Percentiles rank a stretch among this genome's conserved stretches.
These are phyloP conservation scores for Cryptococcus sp. DNA, from an alignment of 1,284 basidiomycete genomes.

Conservation along the genomic window DNA sequence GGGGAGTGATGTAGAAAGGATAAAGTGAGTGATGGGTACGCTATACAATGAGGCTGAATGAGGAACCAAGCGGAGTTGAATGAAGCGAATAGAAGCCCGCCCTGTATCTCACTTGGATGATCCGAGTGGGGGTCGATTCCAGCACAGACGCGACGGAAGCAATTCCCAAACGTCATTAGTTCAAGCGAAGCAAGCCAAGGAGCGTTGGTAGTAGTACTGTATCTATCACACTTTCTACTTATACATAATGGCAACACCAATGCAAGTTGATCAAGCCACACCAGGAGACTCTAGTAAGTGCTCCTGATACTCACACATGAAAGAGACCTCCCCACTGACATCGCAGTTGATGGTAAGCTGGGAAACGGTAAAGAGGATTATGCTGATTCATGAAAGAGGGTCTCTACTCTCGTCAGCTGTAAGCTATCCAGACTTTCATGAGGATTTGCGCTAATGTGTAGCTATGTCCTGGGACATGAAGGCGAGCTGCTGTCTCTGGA, in stretches of 20 bases:
- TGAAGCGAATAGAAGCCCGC: no score
- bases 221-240: no score
- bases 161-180: no score
- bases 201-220: no score
- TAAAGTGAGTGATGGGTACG: no score
- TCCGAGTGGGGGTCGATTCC: no score
- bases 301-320: background rate
- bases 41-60: no score
- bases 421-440: conserved; percentile 45
- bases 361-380: background rate
- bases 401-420: conserved; percentile 94
- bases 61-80: no score
- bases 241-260: conserved; percentile 39
- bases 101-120: no score
- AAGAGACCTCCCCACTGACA: background rate
- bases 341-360: conserved; percentile 39
- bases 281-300: conserved; percentile 41
- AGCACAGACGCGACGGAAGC: no score
- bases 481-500: conserved; percentile 54
- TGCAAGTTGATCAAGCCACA: conserved; percentile 42
- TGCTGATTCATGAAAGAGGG: conserved; percentile 56
- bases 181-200: no score
- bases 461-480: conserved; percentile 94
- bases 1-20: no score
- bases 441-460: conserved; percentile 43